Evolutionary conservation across 331 rosid genomes (phyloP), one percentile per base, ranked within the genome.

Genomic region (Dryas integrifolia): DNA sequence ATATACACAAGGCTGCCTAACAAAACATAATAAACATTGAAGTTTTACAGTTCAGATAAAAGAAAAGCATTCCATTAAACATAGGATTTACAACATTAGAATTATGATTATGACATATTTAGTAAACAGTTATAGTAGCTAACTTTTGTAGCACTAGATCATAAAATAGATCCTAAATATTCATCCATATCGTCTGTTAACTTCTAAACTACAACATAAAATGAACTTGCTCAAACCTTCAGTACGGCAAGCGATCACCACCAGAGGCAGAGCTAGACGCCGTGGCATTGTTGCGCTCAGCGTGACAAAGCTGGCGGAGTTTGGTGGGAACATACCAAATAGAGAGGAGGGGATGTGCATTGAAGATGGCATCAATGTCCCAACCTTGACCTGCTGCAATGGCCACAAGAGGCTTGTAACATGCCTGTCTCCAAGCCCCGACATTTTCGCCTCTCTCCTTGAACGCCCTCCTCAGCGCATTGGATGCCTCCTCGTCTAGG

Each of bases 271-370:
- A 83, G 79, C 81, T 81, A 1, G 94, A 83, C 47, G 87, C 83
- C 0, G 89, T 61, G 45, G 83, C 89, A 41, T 47, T 35, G 72
- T 83, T 86, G 49, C 94, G 87, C 82, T 88, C 91, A 0, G 96
- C 83, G 24, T 91, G 97, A 73, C 98, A 94, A 61, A 94, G 97
- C 67, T 91, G 98, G 13, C 98, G 98, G 60, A 94, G 92, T 74
- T 91, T 94, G 47, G 97, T 94, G 0, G 98, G 98, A 10, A 94
- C 98, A 35, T 94, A 94, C 98, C 98, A 94, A 4, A 89, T 83
- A 39, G 98, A 86, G 48, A 94, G 96, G 45, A 79, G 90, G 18
- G 96, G 96, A 65, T 94, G 98, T 0, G 97, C 85, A 18, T 78
- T 88, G 88, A 94, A 94, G 4, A 94, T 89, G 75, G 96, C 88